Base-by-base conservation (phyloP, 345 rosid genomes). In the Salix koriyanagi region DNA sequence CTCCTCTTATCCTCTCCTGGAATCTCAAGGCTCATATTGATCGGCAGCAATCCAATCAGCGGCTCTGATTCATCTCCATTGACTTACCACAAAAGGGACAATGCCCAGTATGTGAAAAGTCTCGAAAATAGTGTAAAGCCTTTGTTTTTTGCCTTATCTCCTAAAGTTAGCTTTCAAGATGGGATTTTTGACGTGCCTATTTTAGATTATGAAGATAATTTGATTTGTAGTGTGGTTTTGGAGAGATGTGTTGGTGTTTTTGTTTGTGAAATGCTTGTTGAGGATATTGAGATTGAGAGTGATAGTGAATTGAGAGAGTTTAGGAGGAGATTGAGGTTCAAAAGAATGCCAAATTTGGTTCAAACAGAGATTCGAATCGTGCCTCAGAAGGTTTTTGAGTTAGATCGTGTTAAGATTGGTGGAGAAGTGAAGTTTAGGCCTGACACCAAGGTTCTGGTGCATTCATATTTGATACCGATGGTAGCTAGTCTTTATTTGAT, bases 311-410 rank as follows among this genome's bases (percentile, higher is more conserved):
- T 18, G 48, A 84, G 88, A 71, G 96, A 92, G 74, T 91, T 89
- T 72, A 81, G 90, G 83, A 89, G 97, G 90, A 87, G 97, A 74
- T 68, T 92, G 82, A 94, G 98, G 86, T 92, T 92, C 75, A 92
- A 90, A 80, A 94, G 95, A 68, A 87, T 86, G 95, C 97, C 98
- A 7, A 91, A 87, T 73, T 80, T 90, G 79, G 84, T 92, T 37
- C 98, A 94, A 79, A 83, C 95, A 2, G 91, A 87, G 41, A 78
- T 90, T 28, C 80, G 77, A 67, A 82, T 90, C 4, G 76, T 86
- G 28, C 92, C 93, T 0, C 68, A 56, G 65, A 26, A 4, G 0
- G 28, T 56, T 54, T 69, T 32, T 44, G 67, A n/a, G 71, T 75
- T 52, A 11, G 83, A 76, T 74, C 3, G 58, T 16, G 46, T 77